Base-by-base conservation (phyloP, 2,329 filamentous ascomycete genomes). In the Fusarium oligoseptatum region DNA sequence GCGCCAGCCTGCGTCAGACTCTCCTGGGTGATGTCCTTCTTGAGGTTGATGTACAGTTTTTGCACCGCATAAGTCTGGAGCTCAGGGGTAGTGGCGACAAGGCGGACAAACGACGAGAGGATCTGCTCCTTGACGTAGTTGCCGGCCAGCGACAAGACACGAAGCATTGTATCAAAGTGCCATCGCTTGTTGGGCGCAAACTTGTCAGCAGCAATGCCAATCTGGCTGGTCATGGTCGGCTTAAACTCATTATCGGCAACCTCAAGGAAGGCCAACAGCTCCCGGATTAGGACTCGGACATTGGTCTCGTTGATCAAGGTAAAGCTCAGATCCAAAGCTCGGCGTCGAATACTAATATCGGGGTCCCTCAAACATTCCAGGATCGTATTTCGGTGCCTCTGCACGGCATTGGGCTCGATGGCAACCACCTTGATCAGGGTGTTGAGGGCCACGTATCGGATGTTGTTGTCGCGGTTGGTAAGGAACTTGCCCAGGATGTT, bases 241-340 rank as follows among this genome's bases (percentile, higher is more conserved):
- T 99, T 99, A 87, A 99, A 99, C 83, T 99, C 97, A 75, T 97
- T 98, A 80, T 99, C 97, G 64, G 97, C 96, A 61, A 98, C 95
- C 83, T 99, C 97, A 67, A 99, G 85, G 88, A 99, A 99, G 8
- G 97, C 95, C 50, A 99, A 88, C 45, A 99, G 87, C 82, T 99
- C 97, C 73, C 97, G 88, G 70, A 99, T 97, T 43, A 99, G 88
- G 6, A 98, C 94, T 43, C 97, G 92, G 39, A 99, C 95, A 79
- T 99, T 99, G 83, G 92, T 91, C 82, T 98, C 97, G 82, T 99
- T 98, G 84, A 99, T 98, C 62, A 99, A 87, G 6, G 97, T 99
- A 81, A 99, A 99, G 84, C 97, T 98, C 67, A 99, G 91, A 81
- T 99, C 97, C 43, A 99, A 89, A n/a, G 97, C 97, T 84, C 97